phyloP scores from a whole-genome alignment of 495 filamentous ascomycete genomes.

The Chaetomidium leptoderma region DNA sequence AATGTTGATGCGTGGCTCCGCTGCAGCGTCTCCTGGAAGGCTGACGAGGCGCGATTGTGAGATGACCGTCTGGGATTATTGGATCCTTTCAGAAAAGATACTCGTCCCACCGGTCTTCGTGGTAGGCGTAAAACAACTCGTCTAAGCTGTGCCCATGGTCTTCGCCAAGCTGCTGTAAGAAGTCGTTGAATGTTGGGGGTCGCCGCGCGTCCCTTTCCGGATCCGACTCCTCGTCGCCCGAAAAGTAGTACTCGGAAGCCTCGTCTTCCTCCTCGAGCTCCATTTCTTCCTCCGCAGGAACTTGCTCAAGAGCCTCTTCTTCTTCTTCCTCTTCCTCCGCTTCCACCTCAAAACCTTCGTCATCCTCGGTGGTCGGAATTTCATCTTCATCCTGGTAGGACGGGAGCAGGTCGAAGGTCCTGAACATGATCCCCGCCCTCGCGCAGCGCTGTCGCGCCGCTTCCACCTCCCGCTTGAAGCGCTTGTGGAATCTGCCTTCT shows the following conservation, averaged over 20 bases:
- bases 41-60: too few species aligned
- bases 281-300: constrained; percentile 17
- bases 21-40: too few species aligned
- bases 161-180: constrained; percentile 30
- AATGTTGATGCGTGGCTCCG: too few species aligned
- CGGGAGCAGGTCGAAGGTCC: constrained; percentile 32
- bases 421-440: constrained; percentile 27
- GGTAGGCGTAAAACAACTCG: constrained; percentile 34
- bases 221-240: constrained; percentile 33
- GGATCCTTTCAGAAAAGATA: constrained; percentile 30
- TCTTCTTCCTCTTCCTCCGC: constrained; percentile 10
- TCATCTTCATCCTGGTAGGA: constrained; percentile 35
- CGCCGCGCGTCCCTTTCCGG: constrained; percentile 32
- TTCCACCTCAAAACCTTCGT: neutral
- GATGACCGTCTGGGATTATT: too few species aligned
- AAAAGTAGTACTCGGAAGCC: constrained; percentile 36
- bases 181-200: constrained; percentile 31
- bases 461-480: constrained; percentile 32
- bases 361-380: constrained; percentile 18
- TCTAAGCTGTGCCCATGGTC: constrained; percentile 33
- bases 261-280: constrained; percentile 38
- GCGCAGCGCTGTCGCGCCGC: constrained; percentile 23
- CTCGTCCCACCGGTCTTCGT: constrained; percentile 37
- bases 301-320: neutral
- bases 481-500: constrained; percentile 28